Percentiles rank a stretch among this genome's conserved stretches.
These are phyloP conservation scores for Psilocybe tampanensis DNA, from an alignment of 768 basidiomycete species.

Conservation along the genomic window DNA sequence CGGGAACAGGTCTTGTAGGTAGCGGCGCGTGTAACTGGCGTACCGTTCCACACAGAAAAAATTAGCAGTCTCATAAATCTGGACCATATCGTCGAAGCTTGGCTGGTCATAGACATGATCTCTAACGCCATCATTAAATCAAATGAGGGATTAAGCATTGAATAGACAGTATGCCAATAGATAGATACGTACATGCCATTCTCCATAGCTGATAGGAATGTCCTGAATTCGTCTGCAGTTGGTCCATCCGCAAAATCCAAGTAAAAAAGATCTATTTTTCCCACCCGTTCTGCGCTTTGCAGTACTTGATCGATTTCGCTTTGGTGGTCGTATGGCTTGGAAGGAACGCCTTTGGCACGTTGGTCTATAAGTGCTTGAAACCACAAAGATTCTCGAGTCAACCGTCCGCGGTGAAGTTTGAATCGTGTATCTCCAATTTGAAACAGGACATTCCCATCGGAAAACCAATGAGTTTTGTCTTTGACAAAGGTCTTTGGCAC, in stretches of 20 bases:
- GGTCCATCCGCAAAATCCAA: neutral
- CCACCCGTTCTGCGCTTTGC: neutral
- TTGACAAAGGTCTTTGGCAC: neutral
- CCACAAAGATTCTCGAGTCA: conserved; percentile 15
- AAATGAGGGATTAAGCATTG: no score
- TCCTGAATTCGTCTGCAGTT: conserved; percentile 1
- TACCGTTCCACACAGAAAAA: conserved; percentile 29
- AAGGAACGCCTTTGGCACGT: neutral
- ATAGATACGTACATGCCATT: neutral
- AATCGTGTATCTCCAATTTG: conserved; percentile 12
- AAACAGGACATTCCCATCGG: conserved; percentile 18
- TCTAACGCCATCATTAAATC: neutral
- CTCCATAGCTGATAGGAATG: conserved; percentile 1
- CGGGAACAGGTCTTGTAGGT: conserved; percentile 32
- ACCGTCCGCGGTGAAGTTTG: conserved; percentile 20
- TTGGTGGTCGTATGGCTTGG: neutral
- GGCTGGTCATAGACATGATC: neutral
- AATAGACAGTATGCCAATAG: neutral
- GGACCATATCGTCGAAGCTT: neutral
- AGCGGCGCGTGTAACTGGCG: conserved; percentile 24
- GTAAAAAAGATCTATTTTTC: conserved; percentile 6
- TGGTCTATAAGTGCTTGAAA: conserved; percentile 18
- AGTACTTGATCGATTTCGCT: neutral
- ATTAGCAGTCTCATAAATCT: conserved; percentile 3
- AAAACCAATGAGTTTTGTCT: conserved; percentile 15